Evolutionary conservation across 2,329 filamentous ascomycete genomes (phyloP).

Genomic region (Aspergillus quadricinctus): DNA sequence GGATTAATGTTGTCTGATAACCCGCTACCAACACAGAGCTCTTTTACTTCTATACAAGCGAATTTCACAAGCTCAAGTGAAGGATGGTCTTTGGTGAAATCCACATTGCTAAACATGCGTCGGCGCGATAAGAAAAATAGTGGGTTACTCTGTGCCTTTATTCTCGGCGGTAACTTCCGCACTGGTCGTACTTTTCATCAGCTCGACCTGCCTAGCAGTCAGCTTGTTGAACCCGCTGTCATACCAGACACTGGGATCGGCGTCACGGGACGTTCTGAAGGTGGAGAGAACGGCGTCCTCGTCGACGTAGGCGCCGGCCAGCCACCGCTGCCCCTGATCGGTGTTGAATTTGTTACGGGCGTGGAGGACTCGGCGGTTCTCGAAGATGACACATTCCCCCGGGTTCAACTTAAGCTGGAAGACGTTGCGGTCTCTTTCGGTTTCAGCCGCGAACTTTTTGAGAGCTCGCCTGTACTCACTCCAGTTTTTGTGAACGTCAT

Average conservation of each 20-base stretch:
- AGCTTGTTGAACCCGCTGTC: neutral
- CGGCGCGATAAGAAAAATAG: neutral
- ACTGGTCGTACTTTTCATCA: too few relatives aligned
- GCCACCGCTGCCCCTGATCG: conserved; percentile 64
- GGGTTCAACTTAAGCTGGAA: conserved; percentile 69
- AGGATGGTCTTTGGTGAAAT: neutral
- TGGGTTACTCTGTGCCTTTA: neutral
- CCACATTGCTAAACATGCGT: neutral
- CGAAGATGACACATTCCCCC: conserved; percentile 90
- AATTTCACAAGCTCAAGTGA: neutral
- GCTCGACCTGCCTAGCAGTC: too few relatives aligned
- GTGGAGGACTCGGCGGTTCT: conserved; percentile 82
- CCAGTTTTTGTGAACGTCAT: neutral
- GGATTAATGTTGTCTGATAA: too few relatives aligned
- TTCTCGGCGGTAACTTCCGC: neutral
- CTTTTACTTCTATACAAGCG: too few relatives aligned
- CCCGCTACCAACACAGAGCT: too few relatives aligned
- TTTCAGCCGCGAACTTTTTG: conserved; percentile 53
- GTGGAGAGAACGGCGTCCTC: conserved; percentile 56
- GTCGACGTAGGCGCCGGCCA: conserved; percentile 81
- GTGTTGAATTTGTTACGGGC: conserved; percentile 71
- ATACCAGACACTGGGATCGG: neutral
- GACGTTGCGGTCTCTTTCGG: conserved; percentile 57
- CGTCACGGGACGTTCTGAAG: conserved; percentile 25
- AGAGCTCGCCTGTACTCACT: conserved; percentile 44